Evolutionary conservation across 1,284 basidiomycete species (phyloP).

Genomic region (Cryptococcus depauperatus): DNA sequence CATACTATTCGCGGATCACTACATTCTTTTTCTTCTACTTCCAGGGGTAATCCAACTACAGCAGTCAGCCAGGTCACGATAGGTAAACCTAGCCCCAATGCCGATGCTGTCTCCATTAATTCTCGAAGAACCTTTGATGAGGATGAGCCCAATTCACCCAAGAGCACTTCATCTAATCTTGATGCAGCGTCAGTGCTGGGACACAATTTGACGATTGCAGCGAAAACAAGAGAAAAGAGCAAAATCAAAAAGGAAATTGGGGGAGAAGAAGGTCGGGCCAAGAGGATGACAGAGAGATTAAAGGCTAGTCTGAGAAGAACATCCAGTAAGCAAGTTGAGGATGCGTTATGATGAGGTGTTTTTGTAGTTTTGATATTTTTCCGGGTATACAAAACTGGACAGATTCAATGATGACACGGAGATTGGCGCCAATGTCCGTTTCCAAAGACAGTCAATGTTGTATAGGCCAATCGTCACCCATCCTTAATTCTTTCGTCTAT

Average conservation of each 20-base stretch:
- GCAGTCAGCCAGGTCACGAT: slow-evolving; percentile 18
- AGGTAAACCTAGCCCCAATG: slow-evolving; percentile 6
- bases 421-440: no score
- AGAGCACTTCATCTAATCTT: slow-evolving; percentile 9
- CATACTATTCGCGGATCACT: slow-evolving; percentile 22
- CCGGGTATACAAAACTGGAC: no score
- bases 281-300: slow-evolving; percentile 1
- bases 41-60: slow-evolving; percentile 12
- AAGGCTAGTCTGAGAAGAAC: slow-evolving; percentile 1
- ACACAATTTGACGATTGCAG: slow-evolving; percentile 10
- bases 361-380: no score
- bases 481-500: not conserved
- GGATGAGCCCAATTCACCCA: slow-evolving; percentile 13
- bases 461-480: not conserved
- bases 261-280: not conserved
- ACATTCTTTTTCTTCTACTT: slow-evolving; percentile 10
- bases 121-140: not conserved
- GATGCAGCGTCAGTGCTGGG: slow-evolving; percentile 13
- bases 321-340: not conserved
- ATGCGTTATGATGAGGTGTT: no score
- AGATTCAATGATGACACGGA: no score
- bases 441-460: no score
- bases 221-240: slow-evolving; percentile 10
- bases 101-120: not conserved
- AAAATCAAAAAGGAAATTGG: not conserved